A percentile compares a stretch with the other conserved stretches of the same genome.
Conservation (phyloP, 371 early-diverging fungal genomes). For the Rhizopus microsporus region DNA sequence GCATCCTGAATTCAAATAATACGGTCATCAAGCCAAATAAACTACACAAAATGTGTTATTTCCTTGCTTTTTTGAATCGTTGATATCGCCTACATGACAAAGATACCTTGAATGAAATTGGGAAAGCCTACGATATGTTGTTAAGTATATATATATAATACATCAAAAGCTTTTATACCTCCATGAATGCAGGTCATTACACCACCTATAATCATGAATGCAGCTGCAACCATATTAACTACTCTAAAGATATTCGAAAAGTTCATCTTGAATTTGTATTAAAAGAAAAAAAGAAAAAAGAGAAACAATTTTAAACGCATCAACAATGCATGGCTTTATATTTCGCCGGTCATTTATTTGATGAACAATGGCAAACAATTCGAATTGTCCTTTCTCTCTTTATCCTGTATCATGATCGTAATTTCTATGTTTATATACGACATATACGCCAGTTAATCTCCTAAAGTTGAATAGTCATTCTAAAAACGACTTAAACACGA, state of each 20-base stretch:
- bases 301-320: background rate
- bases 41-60: constrained; percentile 5
- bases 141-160: background rate
- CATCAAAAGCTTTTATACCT: constrained; percentile 19
- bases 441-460: too few relatives aligned
- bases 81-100: constrained; percentile 26
- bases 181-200: constrained; percentile 38
- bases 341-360: background rate
- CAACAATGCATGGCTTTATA: background rate
- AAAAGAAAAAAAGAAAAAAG: constrained; percentile 10
- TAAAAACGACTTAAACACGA: background rate
- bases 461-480: too few relatives aligned
- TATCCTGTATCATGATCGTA: too few relatives aligned
- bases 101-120: constrained; percentile 47
- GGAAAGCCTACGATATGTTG: constrained; percentile 34
- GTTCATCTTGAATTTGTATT: constrained; percentile 13
- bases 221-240: constrained; percentile 35
- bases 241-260: constrained; percentile 33
- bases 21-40: constrained; percentile 40
- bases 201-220: constrained; percentile 45
- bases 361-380: too few relatives aligned
- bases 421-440: too few relatives aligned
- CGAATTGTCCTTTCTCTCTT: too few relatives aligned
- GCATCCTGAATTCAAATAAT: constrained; percentile 45
- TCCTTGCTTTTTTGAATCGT: constrained; percentile 2